Evolutionary conservation across 495 filamentous ascomycete species (phyloP), one percentile per base, ranked within the genome.

Genomic region (Immersiella caudata): DNA sequence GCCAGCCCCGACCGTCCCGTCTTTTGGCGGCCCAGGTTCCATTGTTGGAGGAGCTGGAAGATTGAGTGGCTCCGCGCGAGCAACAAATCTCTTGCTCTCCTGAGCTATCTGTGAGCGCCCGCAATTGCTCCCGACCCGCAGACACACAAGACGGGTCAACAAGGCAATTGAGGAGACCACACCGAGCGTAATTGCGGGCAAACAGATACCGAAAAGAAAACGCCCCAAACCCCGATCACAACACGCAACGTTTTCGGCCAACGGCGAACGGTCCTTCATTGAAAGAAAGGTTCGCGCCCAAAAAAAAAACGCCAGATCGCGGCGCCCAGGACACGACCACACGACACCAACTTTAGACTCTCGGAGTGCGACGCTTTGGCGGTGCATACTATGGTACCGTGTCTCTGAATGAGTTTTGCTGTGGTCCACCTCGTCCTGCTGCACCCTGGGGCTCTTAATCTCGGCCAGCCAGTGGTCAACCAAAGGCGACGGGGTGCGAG

Each of bases 331-430:
- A 62, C 62, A 33, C 62, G 33, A 52, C 26, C 63, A 65, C 52
- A 49, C 63, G 54, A 65, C 63, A 67, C 57, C 56, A 35, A 67
- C 46, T 52, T 59, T 67, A 33, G 51, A 60, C 64, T 61, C 56
- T 66, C 60, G 51, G 67, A 65, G 66, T 75, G 73, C 71, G 59
- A 73, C 71, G 67, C 71, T 75, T 69, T 72, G 65, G 67, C 66
- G 64, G 70, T 73, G 67, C 54, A 62, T 68, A 60, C 70, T 75
- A 59, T 75, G 73, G 72, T 76, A 74, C 75, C 72, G 72, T 74
- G 74, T 78, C 70, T 73, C 64, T 71, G 70, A 71, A 74, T 69
- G 59, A 67, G 54, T 60, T 73, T 73, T 67, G 63, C 67, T 69
- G 68, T 54, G 65, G 73, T 69, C 68, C 68, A 66, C 67, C 68